phyloP scores from a whole-genome alignment of 768 basidiomycete genomes.

The Agrocybe chaxingu region DNA sequence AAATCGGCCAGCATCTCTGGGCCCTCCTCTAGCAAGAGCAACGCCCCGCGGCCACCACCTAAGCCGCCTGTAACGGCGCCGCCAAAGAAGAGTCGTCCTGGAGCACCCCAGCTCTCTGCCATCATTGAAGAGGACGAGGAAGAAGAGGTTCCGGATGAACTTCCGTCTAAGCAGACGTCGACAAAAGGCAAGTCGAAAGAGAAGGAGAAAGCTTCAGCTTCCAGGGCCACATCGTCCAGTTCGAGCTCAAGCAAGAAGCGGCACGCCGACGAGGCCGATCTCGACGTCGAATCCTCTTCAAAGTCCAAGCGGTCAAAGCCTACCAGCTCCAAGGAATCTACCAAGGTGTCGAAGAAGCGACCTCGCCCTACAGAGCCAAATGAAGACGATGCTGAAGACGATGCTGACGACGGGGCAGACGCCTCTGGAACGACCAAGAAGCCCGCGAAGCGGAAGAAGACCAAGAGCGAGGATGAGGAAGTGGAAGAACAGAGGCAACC shows the following conservation, averaged over 20 bases:
- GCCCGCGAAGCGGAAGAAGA: constrained; percentile 9
- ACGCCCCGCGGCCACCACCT: neutral
- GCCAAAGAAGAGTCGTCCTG: constrained; percentile 1
- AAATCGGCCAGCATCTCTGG: neutral
- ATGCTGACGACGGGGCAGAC: neutral
- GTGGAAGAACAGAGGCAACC: constrained; percentile 2
- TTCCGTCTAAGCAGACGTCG: neutral
- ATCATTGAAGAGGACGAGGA: constrained; percentile 19
- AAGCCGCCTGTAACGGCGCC: neutral
- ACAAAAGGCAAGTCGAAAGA: neutral
- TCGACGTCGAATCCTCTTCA: neutral
- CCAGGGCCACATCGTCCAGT: no score
- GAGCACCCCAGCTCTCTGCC: constrained; percentile 6
- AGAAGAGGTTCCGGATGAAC: neutral
- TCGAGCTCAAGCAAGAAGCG: neutral
- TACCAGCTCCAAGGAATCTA: constrained; percentile 1
- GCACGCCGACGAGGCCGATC: neutral
- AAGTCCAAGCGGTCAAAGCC: neutral
- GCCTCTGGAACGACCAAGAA: neutral
- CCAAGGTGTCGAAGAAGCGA: constrained; percentile 9
- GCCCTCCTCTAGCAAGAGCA: no score
- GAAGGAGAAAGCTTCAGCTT: neutral
- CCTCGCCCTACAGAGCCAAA: constrained; percentile 5
- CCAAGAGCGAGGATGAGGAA: neutral
- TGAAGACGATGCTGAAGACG: neutral